These are phyloP conservation scores for Lasiodiplodia hormozganensis DNA, from an alignment of 2,329 filamentous ascomycete species.

Conservation along the genomic window DNA sequence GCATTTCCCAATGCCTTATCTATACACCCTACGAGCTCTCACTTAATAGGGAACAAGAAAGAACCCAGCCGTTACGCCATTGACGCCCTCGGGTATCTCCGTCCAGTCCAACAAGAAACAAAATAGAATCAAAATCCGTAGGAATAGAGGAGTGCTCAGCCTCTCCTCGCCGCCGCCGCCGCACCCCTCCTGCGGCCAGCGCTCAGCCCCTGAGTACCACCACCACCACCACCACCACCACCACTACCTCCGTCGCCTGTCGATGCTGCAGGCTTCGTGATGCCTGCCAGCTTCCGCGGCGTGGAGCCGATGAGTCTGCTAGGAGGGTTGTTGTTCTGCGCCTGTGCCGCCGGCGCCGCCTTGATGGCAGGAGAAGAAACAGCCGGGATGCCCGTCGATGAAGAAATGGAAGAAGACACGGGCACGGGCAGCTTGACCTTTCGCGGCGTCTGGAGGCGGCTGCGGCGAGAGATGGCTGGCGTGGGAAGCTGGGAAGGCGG, in stretches of 20 bases:
- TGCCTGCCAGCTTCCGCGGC: slow-evolving; percentile 19
- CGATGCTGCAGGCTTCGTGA: not conserved
- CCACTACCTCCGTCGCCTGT: not conserved
- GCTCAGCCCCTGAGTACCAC: not conserved
- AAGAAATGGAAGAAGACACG: slow-evolving; percentile 17
- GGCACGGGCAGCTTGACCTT: slow-evolving; percentile 43
- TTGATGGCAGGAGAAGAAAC: not conserved
- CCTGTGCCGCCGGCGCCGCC: not conserved
- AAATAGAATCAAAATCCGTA: not conserved
- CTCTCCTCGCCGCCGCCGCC: not conserved
- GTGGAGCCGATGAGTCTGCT: slow-evolving; percentile 15
- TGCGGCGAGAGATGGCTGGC: slow-evolving; percentile 22
- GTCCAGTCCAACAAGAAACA: not conserved
- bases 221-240: not conserved
- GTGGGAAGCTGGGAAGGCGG: slow-evolving; percentile 4
- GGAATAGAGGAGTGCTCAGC: not conserved
- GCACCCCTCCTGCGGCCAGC: slow-evolving; percentile 1
- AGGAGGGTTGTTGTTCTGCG: not conserved
- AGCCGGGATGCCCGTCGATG: not conserved
- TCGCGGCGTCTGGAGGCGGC: slow-evolving; percentile 42
- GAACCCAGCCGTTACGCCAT: too few species aligned
- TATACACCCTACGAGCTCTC: too few species aligned
- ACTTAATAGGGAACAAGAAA: too few species aligned
- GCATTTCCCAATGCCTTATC: too few species aligned
- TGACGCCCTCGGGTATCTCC: too few species aligned